Evolutionary conservation across 345 rosid species (phyloP).

Genomic region (Eucalyptus dawsonii): DNA sequence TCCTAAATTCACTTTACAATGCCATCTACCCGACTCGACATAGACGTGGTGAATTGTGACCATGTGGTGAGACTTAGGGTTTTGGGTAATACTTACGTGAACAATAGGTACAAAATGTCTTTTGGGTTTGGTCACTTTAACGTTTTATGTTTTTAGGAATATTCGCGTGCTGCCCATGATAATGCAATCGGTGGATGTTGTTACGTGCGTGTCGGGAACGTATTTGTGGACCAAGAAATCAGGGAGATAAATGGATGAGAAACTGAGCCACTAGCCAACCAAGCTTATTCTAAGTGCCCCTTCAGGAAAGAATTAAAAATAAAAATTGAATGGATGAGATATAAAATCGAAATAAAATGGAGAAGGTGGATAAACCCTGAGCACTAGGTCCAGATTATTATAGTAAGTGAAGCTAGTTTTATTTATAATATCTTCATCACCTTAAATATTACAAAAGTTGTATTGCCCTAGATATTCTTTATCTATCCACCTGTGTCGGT

Average conservation of each 20-base stretch:
- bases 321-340: neutral
- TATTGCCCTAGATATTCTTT: neutral
- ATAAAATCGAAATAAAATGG: neutral
- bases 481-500: neutral
- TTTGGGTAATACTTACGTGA: neutral
- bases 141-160: neutral
- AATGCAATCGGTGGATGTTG: neutral
- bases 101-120: neutral
- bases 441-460: neutral
- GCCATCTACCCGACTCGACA: neutral
- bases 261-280: neutral
- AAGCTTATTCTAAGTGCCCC: neutral
- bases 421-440: neutral
- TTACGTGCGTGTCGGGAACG: neutral
- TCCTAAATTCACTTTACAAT: neutral
- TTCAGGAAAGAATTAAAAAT: neutral
- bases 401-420: neutral
- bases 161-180: neutral
- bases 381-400: neutral
- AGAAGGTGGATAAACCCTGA: neutral
- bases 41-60: neutral
- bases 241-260: neutral
- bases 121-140: neutral
- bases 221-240: neutral
- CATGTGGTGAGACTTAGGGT: neutral